Percentiles rank a stretch among this genome's conserved stretches.
phyloP scores from a whole-genome alignment of 306 rosid species.

The Acacia melanoxylon region DNA sequence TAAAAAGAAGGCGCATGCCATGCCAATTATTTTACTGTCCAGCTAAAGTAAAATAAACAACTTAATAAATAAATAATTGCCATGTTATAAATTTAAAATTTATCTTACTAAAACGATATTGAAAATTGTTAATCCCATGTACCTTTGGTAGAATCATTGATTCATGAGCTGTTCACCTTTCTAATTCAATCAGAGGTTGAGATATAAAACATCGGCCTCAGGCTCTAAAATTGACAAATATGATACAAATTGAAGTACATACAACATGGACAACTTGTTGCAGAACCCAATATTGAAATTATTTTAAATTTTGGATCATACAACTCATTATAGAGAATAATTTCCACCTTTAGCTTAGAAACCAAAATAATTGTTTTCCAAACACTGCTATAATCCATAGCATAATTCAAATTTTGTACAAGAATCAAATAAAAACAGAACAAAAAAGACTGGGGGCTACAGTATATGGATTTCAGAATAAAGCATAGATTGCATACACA shows the following conservation, averaged over 20 bases:
- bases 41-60: not conserved
- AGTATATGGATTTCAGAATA: not conserved
- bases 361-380: not conserved
- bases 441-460: not conserved
- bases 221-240: not conserved
- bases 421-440: not conserved
- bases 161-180: not conserved
- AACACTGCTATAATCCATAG: slow-evolving; percentile 15
- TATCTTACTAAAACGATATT: not conserved
- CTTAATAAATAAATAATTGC: not conserved
- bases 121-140: not conserved
- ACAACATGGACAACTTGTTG: not conserved
- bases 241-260: not conserved
- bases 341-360: not conserved
- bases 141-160: not conserved
- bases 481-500: not conserved
- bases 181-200: not conserved
- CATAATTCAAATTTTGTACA: slow-evolving; percentile 9
- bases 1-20: not conserved
- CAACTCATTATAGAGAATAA: not conserved
- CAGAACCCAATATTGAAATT: not conserved
- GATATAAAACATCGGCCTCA: not conserved
- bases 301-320: not conserved
- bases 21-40: not conserved
- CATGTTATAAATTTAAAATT: not conserved